These are phyloP conservation scores for Phytophthora chlamydospora DNA, from an alignment of 352 stramenopile genomes.

Conservation along the genomic window DNA sequence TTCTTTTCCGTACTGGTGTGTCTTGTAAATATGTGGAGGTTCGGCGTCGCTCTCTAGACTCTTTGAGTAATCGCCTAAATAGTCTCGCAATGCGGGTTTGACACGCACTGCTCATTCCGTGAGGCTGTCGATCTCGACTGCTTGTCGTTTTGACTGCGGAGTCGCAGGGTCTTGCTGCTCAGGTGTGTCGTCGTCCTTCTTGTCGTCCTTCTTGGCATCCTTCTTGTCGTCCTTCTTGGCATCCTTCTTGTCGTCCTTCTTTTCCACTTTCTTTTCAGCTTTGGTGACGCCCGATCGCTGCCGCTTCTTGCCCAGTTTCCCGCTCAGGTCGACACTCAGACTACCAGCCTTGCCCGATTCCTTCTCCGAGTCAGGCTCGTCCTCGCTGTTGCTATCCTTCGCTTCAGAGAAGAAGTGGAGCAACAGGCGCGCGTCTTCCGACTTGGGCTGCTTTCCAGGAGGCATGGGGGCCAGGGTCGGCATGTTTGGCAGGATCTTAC, in stretches of 20 bases:
- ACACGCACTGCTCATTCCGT: conserved; percentile 38
- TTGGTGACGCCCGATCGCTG: conserved; percentile 39
- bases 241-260: not conserved
- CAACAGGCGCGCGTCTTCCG: conserved; percentile 76
- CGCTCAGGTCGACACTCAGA: conserved; percentile 38
- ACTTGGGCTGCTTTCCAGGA: conserved; percentile 27
- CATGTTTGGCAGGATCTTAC: conserved; percentile 43
- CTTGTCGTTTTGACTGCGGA: conserved; percentile 51
- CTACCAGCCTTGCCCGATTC: conserved; percentile 12
- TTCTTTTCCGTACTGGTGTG: conserved; percentile 23
- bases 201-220: conserved; percentile 3
- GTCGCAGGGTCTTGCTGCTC: conserved; percentile 18
- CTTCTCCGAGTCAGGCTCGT: conserved; percentile 24
- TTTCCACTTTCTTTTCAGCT: not conserved
- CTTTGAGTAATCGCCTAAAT: conserved; percentile 47
- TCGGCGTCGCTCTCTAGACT: conserved; percentile 27
- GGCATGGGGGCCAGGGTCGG: conserved; percentile 29
- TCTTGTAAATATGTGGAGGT: conserved; percentile 42
- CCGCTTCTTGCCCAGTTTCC: conserved; percentile 68
- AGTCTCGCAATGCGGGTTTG: conserved; percentile 23
- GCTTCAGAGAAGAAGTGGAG: conserved; percentile 79
- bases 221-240: conserved; percentile 9
- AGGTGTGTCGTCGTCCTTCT: conserved; percentile 11
- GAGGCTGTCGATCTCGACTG: conserved; percentile 46
- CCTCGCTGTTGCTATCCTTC: conserved; percentile 46